Evolutionary conservation across 1,284 basidiomycete species (phyloP), one percentile per base, ranked within the genome.

Genomic region (Cutaneotrichosporon cavernicola): DNA sequence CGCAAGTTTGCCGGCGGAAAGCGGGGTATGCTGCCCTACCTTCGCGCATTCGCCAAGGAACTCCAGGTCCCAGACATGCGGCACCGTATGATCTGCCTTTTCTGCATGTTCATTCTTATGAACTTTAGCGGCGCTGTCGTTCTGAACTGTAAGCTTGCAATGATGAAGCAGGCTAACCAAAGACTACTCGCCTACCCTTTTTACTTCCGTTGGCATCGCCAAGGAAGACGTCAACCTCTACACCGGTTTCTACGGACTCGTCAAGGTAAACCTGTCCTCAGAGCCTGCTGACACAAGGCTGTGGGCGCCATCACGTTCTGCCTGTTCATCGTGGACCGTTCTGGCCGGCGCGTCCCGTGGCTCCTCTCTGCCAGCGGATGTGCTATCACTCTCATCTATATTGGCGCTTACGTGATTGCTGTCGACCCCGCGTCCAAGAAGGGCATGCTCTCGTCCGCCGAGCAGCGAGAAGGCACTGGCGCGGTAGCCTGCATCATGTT

Each of bases 171-270:
- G 26, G 16, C 58, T 60, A 49, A 60, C 21, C 13, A 32, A 21
- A 13, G 58, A 77, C 70, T 79, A 70, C 65, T 62, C 68, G 5
- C 73, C 77, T 1, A 75, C 74, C 7, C 70, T 82, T 13, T 66
- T 66, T 38, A 51, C 40, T 8, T 30, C 73, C 2, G 70, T 82
- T 26, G 77, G 78, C 13, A 67, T 80, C 30, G 7, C 50, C 4
- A 26, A 18, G 5, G 73, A 70, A 6, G 72, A 79, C 30, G 73
- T 74, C 18, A 61, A 71, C 14, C 73, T 81, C 22, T 75, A 76
- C 60, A 80, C 80, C 8, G 81, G 80, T 34, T 80, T 81, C 68
- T 82, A 79, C 65, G 80, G 80, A 18, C 66, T 80, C 1, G 75
- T 81, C 69, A 82, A 82, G 69, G 49, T 31, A 18, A 52, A 8